Conservation (phyloP, 768 basidiomycete genomes). For the Gymnopilus junonius region DNA sequence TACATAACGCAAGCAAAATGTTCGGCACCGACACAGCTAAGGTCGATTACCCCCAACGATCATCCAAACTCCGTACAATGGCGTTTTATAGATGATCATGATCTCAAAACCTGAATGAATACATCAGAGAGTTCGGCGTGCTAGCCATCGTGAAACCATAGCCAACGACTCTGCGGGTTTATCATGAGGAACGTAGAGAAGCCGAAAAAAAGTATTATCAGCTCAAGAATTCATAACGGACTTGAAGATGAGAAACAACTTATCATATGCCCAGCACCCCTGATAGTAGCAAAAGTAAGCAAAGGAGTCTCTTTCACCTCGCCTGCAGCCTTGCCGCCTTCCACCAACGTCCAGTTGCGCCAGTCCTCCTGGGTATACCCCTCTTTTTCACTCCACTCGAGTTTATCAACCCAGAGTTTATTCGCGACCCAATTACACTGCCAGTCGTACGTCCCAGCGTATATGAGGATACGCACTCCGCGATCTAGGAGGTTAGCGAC, state of each 20-base stretch:
- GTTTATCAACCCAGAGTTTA: constrained; percentile 71
- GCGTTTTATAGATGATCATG: background rate
- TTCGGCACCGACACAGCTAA: background rate
- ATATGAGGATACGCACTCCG: constrained; percentile 74
- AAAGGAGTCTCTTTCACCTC: constrained; percentile 42
- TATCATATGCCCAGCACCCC: constrained; percentile 61
- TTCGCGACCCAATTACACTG: constrained; percentile 84
- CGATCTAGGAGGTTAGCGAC: constrained; percentile 74
- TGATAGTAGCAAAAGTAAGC: constrained; percentile 43
- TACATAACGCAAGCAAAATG: background rate
- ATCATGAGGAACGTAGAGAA: constrained; percentile 63
- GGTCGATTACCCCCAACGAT: background rate
- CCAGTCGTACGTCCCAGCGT: constrained; percentile 79
- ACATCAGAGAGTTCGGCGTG: constrained; percentile 40
- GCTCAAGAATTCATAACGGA: background rate
- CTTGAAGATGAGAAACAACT: constrained; percentile 29
- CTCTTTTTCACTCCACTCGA: constrained; percentile 72
- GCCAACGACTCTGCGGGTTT: constrained; percentile 66
- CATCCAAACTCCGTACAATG: background rate
- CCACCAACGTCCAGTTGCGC: constrained; percentile 58
- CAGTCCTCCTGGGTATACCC: constrained; percentile 52
- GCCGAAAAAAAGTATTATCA: constrained; percentile 19
- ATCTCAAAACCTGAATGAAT: background rate
- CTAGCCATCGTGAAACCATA: constrained; percentile 71
- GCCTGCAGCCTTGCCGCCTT: constrained; percentile 47